Base-by-base conservation (phyloP, 257 asterid genomes). In the Petrea volubilis region DNA sequence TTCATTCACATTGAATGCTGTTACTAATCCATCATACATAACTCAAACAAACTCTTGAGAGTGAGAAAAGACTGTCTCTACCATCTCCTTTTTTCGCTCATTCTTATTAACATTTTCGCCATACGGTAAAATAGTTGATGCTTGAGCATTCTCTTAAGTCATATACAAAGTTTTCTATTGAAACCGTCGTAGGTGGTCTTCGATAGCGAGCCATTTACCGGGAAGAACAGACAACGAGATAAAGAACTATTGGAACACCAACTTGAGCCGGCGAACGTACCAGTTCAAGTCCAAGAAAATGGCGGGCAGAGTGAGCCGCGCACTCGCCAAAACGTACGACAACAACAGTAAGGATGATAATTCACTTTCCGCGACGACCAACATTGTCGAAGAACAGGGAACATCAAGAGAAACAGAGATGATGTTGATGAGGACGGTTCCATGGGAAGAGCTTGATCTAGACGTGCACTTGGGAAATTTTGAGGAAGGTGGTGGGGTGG, bases 231-330 rank as follows among this genome's bases (percentile, higher is more conserved):
- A 81, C 47, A 84, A 84, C 41, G 85, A 81, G 68, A 77, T 84
- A 15, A 84, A 81, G 69, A 84, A 84, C 67, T 84, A 79, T 50
- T 84, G 86, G 89, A 84, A 79, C 65, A 76, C 89, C 50, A 81
- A 81, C 5, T 77, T 84, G n/a, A 84, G 86, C 67, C 38, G 86
- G 25, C 74, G 55, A 70, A 62, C 71, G 0, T 84, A 76, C 60
- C 57, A 74, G 40, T 79, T 76, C 53, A 29, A 71, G 41, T 73
- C 78, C 47, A 70, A 71, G 67, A 76, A 71, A 60, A 58, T 63
- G 41, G 74, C 72, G 0, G 85, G 78, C 11, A 74, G 78, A 13
- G 78, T 70, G 28, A 83, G 83, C 25, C 71, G 81, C 10, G 49
- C 77, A 0, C 51, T 59, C 0, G 81, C 85, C 14, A 77, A 77